A percentile compares a stretch with the other conserved stretches of the same genome.
phyloP scores from a whole-genome alignment of 2,329 filamentous ascomycete genomes.

The Colletotrichum brevisporum region DNA sequence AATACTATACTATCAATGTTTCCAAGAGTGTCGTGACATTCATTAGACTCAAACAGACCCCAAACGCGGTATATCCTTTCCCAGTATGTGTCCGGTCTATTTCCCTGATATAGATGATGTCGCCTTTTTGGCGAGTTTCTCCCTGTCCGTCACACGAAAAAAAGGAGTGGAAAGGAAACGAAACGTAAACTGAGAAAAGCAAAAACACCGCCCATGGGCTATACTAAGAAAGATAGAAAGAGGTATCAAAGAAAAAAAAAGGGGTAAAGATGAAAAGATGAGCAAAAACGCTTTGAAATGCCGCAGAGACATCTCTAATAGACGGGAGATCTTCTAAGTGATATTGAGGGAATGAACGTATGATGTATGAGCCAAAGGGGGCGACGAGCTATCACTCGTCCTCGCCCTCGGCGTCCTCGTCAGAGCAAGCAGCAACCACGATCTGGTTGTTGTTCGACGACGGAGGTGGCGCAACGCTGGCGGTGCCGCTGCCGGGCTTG shows the following conservation, averaged over 20 bases:
- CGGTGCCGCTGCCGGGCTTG: constrained; percentile 28
- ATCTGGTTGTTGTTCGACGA: constrained; percentile 29
- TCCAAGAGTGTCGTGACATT: constrained; percentile 11
- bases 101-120: not conserved
- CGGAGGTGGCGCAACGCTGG: not conserved
- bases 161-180: not conserved
- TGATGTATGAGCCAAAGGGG: not conserved
- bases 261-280: not conserved
- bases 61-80: not conserved
- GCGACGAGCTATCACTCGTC: constrained; percentile 24
- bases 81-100: constrained; percentile 4
- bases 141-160: not conserved
- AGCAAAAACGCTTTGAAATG: constrained; percentile 14
- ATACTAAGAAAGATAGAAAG: not conserved
- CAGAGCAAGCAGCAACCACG: constrained; percentile 19
- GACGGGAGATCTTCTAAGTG: not conserved
- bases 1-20: constrained; percentile 26
- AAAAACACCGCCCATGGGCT: constrained; percentile 4
- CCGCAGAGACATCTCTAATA: not conserved
- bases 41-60: constrained; percentile 1
- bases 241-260: constrained; percentile 8
- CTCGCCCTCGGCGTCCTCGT: constrained; percentile 41
- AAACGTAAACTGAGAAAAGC: not conserved
- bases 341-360: constrained; percentile 1
- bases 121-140: constrained; percentile 5